Evolutionary conservation across 805 yeast genomes (phyloP), one percentile per base, ranked within the genome.

Genomic region (Candida orba): DNA sequence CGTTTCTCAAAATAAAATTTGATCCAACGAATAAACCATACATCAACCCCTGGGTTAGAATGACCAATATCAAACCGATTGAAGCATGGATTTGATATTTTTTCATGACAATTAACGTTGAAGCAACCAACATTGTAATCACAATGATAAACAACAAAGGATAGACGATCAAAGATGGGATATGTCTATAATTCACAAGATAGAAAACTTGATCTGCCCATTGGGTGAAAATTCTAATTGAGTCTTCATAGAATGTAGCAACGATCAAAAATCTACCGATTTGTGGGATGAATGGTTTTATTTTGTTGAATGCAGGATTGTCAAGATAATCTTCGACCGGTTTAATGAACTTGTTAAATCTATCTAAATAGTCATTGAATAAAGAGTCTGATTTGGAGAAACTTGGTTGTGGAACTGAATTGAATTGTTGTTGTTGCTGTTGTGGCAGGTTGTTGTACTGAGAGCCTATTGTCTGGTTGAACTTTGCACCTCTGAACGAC

Each of bases 181-280:
- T 68, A 53, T 81, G 86, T 60, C 95, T 79, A 69, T 79, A 84
- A 53, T 79, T 78, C 69, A 85, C 75, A 53, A 93, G 71, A 63
- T 84, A 91, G 62, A 78, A 84, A 22, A 87, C 86, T 65, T 91
- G 99, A 57, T 87, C 95, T 31, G 74, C 64, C 97, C 97, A 91
- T 67, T 90, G 97, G 6, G 88, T 68, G 42, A 80, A 54, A 56
- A 91, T 86, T 63, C 99, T 76, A 42, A 82, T 61, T 4, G 95
- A 76, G 59, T 93, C 98, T 66, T 91, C 98, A 52, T 79, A 77
- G 61, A 90, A 91, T 0, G 98, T 93, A 39, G 95, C 95, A 44
- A 91, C 96, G 49, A 91, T 90, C 52, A 90, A 76, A 48, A 86
- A 79, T 46, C 98, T 75, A 33, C 96, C 98, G 55, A 91, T 77